A percentile compares a stretch with the other conserved stretches of the same genome.
Evolutionary conservation across 192 early-diverging fungal species (phyloP).

Genomic region (Glomus cerebriforme): DNA sequence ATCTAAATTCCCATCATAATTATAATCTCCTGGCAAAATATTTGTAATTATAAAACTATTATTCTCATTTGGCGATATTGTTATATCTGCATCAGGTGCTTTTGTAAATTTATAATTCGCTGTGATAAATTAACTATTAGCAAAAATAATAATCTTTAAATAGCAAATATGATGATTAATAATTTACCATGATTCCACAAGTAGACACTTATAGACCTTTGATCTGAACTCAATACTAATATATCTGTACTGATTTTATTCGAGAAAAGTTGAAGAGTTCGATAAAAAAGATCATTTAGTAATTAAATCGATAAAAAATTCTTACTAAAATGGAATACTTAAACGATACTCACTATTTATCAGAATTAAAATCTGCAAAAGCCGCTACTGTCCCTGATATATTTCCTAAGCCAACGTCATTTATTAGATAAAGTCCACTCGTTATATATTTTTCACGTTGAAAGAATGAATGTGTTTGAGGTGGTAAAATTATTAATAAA

Average conservation of each 20-base stretch:
- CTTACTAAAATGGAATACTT: not conserved
- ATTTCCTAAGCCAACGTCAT: slow-evolving; percentile 59
- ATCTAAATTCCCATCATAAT: slow-evolving; percentile 88
- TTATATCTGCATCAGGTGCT: not conserved
- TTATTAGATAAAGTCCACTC: slow-evolving; percentile 63
- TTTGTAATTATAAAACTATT: slow-evolving; percentile 62
- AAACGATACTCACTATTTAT: slow-evolving; percentile 60
- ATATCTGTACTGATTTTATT: slow-evolving; percentile 71
- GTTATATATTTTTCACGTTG: slow-evolving; percentile 24
- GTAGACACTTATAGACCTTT: slow-evolving; percentile 67
- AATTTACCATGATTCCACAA: slow-evolving; percentile 67
- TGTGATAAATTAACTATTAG: not conserved
- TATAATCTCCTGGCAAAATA: slow-evolving; percentile 83
- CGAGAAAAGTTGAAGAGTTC: not conserved
- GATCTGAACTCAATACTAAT: slow-evolving; percentile 70
- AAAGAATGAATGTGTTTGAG: not conserved
- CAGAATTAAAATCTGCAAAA: slow-evolving; percentile 85
- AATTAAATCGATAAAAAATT: not conserved
- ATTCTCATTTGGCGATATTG: slow-evolving; percentile 26
- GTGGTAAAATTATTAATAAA: not conserved
- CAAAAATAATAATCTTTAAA: not conserved
- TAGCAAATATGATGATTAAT: not conserved
- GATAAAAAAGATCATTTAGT: not conserved
- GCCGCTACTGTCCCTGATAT: slow-evolving; percentile 76
- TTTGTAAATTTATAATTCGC: not conserved